Evolutionary conservation across 257 asterid species (phyloP).

Genomic region (Fraxinus pennsylvanica): DNA sequence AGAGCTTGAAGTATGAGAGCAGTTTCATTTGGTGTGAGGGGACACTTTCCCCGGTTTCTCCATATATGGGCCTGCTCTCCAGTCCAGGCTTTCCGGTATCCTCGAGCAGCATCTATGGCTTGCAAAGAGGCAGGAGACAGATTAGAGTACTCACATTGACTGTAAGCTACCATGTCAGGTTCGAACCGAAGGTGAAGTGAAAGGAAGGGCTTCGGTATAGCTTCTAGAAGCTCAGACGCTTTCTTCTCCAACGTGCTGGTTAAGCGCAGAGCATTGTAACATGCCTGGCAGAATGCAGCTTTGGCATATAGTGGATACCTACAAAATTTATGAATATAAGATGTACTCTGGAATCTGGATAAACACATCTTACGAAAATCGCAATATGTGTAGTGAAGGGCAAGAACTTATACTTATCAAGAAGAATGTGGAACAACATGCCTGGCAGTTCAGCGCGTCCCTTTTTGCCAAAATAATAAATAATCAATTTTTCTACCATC

Average conservation of each 20-base stretch:
- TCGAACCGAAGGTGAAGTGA: slow-evolving; percentile 97
- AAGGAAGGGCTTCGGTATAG: slow-evolving; percentile 98
- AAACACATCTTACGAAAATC: not conserved
- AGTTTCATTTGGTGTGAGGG: slow-evolving; percentile 94
- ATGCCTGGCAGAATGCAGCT: slow-evolving; percentile 93
- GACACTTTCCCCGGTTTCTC: slow-evolving; percentile 94
- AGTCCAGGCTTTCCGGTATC: slow-evolving; percentile 83
- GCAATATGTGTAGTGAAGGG: not conserved
- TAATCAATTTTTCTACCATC: not conserved
- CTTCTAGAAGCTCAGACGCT: slow-evolving; percentile 68
- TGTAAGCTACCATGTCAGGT: slow-evolving; percentile 98
- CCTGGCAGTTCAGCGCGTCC: not conserved
- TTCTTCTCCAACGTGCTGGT: slow-evolving; percentile 59
- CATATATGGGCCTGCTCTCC: slow-evolving; percentile 85
- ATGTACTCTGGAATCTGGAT: not conserved
- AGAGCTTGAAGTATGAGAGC: slow-evolving; percentile 75
- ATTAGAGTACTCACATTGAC: slow-evolving; percentile 74
- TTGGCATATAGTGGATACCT: slow-evolving; percentile 88
- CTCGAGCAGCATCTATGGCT: slow-evolving; percentile 79
- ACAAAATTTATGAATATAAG: slow-evolving; percentile 24
- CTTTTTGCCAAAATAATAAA: not conserved
- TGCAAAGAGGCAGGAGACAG: slow-evolving; percentile 66
- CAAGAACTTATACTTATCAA: not conserved
- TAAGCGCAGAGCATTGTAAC: slow-evolving; percentile 77
- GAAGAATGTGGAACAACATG: not conserved